Base-by-base conservation (phyloP, 495 filamentous ascomycete genomes). In the Staphylotrichum longicolle region DNA sequence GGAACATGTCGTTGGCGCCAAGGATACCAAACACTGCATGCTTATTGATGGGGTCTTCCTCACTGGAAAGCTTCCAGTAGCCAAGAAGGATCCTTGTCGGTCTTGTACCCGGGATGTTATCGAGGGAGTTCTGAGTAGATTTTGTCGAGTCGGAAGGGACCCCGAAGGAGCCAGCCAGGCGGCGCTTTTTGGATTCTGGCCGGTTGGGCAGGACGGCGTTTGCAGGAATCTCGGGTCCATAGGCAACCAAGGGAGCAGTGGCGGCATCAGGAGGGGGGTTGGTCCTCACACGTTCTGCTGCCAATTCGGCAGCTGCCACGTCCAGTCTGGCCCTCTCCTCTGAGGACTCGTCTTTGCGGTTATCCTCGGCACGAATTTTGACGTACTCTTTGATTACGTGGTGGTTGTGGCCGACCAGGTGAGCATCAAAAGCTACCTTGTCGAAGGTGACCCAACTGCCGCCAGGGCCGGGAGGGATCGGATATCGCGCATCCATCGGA, bases 361-460 rank as follows among this genome's bases (percentile, higher is more conserved):
- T 30, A 1, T 54, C 65, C n/a, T 80, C 77, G 8, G 68, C 61
- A 10, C 79, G 76, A 32, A 82, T 70, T 65, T 78, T 81, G 39
- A 84, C 82, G 52, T 80, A 84, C 58, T 83, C 82, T 59, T 84
- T 84, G 56, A 84, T 66, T 9, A 79, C 72, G 15, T 77, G 69
- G 45, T 82, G 74, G 34, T 77, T 77, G 7, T 78, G 73, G 8
- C 73, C 70, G 33, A 78, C 63, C 6, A 84, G 76, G 52, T 80
- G 80, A 10, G 69, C 51, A 1, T 79, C 75, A 58, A 83, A 84
- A 33, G 79, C 78, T 14, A 83, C 73, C 55, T 78, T 70, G 49
- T 81, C 76, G 40, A 83, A 83, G 0, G 80, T 82, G 27, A 82
- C 79, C 82, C 81, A 83, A 63, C 79, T 82, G 48, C 80, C 81